These are phyloP conservation scores for Sicyos edulis DNA, from an alignment of 306 rosid genomes.

Conservation along the genomic window DNA sequence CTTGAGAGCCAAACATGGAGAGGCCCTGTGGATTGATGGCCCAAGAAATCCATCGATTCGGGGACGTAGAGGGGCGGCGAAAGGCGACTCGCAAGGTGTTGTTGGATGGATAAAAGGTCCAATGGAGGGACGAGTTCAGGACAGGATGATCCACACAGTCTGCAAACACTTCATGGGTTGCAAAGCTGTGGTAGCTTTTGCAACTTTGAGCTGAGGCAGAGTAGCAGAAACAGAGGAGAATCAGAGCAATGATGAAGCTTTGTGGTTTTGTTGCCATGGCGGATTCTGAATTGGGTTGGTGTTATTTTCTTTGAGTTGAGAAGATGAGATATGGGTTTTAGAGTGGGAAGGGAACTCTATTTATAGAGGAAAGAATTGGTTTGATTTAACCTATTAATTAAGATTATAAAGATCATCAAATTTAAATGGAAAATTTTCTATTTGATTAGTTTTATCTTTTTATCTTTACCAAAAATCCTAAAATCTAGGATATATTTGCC, in stretches of 20 bases:
- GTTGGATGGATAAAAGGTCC: constrained; percentile 14
- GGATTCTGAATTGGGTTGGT: not conserved
- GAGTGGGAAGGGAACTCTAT: too few relatives aligned
- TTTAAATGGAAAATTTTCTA: too few relatives aligned
- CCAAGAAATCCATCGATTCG: constrained; percentile 25
- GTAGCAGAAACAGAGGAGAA: constrained; percentile 4
- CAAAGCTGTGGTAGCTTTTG: not conserved
- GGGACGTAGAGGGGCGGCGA: not conserved
- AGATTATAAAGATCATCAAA: too few relatives aligned
- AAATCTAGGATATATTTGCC: too few relatives aligned
- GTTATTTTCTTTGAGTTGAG: too few relatives aligned
- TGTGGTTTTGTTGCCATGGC: not conserved
- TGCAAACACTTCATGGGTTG: not conserved
- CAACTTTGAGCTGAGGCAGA: constrained; percentile 22
- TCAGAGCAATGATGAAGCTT: not conserved
- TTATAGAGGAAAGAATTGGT: too few relatives aligned
- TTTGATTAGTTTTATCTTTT: too few relatives aligned
- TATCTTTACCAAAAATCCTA: too few relatives aligned
- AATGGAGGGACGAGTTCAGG: constrained; percentile 21
- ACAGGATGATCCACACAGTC: constrained; percentile 19
- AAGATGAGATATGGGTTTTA: too few relatives aligned
- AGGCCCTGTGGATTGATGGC: constrained; percentile 15
- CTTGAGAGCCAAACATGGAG: constrained; percentile 16
- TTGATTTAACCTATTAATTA: too few relatives aligned
- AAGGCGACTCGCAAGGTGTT: not conserved